A percentile compares a stretch with the other conserved stretches of the same genome.
phyloP scores from a whole-genome alignment of 805 yeast species.

The Kodamaea neixiangensis region DNA sequence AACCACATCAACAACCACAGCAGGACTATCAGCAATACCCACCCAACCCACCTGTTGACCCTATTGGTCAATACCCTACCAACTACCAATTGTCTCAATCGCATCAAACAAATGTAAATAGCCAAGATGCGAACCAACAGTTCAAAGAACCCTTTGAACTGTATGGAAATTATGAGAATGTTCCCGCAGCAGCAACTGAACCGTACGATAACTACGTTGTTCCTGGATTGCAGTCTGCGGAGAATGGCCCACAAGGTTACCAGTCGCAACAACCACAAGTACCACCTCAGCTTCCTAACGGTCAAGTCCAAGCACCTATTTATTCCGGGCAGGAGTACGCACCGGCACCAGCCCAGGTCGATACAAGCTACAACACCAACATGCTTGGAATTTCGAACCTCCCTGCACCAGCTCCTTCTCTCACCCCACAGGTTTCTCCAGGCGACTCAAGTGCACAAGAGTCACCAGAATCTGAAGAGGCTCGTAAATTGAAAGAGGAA shows the following conservation, averaged over 20 bases:
- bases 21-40: constrained; percentile 3
- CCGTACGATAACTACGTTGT: constrained; percentile 29
- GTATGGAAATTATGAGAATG: constrained; percentile 22
- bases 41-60: neutral
- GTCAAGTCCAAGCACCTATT: neutral
- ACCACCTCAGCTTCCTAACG: neutral
- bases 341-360: neutral
- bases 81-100: neutral
- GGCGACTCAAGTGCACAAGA: neutral
- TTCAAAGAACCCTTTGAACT: constrained; percentile 30
- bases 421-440: constrained; percentile 4
- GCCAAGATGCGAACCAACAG: constrained; percentile 4
- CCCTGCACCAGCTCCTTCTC: neutral
- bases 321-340: neutral
- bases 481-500: constrained; percentile 15
- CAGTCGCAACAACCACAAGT: neutral
- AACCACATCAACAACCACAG: constrained; percentile 7
- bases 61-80: neutral
- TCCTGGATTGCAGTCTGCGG: neutral
- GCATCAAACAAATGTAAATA: constrained; percentile 1
- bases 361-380: neutral
- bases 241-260: neutral
- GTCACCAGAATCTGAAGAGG: constrained; percentile 11
- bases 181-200: constrained; percentile 17
- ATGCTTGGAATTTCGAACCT: neutral